Percentiles rank a stretch among this genome's conserved stretches.
These are phyloP conservation scores for Fraxinus anomala DNA, from an alignment of 257 asterid species.

Conservation along the genomic window DNA sequence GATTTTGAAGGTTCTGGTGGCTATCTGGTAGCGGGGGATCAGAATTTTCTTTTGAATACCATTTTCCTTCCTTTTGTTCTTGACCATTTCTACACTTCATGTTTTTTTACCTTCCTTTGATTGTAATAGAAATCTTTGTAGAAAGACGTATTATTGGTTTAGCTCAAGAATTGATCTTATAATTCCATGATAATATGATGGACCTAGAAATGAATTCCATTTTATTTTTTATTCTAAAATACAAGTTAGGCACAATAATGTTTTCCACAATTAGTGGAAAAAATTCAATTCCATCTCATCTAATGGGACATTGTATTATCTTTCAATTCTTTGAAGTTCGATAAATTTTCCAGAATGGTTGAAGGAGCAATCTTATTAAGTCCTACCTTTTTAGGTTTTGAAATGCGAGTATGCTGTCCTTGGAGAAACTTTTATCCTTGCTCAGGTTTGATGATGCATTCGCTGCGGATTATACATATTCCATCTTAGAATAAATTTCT, in stretches of 20 bases:
- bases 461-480: neutral
- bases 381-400: neutral
- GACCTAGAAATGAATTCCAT: neutral
- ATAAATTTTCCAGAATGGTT: neutral
- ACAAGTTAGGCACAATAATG: neutral
- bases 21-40: neutral
- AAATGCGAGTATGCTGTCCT: constrained; percentile 6
- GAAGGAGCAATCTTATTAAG: neutral
- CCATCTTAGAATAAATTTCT: neutral
- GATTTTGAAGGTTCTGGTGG: neutral
- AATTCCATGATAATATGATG: neutral
- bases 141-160: neutral
- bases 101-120: neutral
- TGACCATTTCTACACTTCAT: neutral
- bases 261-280: neutral
- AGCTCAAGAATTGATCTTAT: neutral
- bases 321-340: neutral
- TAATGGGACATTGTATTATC: neutral
- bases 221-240: neutral
- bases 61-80: neutral
- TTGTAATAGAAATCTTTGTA: neutral
- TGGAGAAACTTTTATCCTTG: constrained; percentile 8
- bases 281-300: neutral
- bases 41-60: neutral
- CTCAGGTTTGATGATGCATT: constrained; percentile 9